Percentiles rank a stretch among this genome's conserved stretches.
phyloP scores from a whole-genome alignment of 192 early-diverging fungal species.

The Podila minutissima region DNA sequence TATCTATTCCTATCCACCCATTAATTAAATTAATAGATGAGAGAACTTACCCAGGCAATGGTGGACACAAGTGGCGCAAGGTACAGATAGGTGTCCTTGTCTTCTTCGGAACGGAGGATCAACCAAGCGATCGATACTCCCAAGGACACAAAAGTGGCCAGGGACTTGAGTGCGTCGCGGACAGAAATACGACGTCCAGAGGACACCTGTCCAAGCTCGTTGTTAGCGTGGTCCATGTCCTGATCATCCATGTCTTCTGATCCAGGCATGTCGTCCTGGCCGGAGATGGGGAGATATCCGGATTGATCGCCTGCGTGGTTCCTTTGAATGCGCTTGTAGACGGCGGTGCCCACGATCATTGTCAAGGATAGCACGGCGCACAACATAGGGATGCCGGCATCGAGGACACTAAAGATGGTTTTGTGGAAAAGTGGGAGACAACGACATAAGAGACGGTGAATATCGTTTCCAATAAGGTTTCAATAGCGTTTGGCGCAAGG shows the following conservation, averaged over 20 bases:
- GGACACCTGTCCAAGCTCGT: conserved; percentile 39
- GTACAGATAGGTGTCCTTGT: conserved; percentile 32
- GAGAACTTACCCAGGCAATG: conserved; percentile 28
- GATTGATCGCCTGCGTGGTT: conserved; percentile 39
- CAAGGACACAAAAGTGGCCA: conserved; percentile 24
- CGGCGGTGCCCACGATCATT: conserved; percentile 18
- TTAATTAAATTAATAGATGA: neutral
- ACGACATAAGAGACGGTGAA: neutral
- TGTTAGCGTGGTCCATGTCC: conserved; percentile 9
- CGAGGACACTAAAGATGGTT: conserved; percentile 22
- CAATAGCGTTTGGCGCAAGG: neutral
- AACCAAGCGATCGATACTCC: conserved; percentile 30
- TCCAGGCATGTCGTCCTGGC: conserved; percentile 23
- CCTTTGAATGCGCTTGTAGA: conserved; percentile 25
- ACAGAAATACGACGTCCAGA: conserved; percentile 39
- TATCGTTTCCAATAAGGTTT: neutral
- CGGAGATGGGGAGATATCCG: conserved; percentile 32
- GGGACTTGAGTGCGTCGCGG: conserved; percentile 31
- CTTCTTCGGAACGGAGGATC: conserved; percentile 17
- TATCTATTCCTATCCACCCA: neutral
- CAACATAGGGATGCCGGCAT: conserved; percentile 34
- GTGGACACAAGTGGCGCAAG: conserved; percentile 36
- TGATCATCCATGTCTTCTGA: conserved; percentile 33
- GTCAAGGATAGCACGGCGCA: conserved; percentile 22
- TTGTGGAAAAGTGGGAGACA: neutral